These are phyloP conservation scores for Neonectria coccinea DNA, from an alignment of 2,329 filamentous ascomycete species.

Conservation along the genomic window DNA sequence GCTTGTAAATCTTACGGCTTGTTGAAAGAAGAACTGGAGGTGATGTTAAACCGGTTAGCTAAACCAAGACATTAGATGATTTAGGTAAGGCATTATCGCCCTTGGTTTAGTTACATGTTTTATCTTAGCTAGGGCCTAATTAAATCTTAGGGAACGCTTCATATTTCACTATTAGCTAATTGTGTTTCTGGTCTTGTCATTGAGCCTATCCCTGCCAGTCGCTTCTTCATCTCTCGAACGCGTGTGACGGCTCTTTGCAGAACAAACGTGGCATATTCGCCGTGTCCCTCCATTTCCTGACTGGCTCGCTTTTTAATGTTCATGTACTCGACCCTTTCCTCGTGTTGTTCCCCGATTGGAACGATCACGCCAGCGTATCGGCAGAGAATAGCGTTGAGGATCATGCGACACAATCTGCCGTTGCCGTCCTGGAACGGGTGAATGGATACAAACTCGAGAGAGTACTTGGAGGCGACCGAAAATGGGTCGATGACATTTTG, in stretches of 20 bases:
- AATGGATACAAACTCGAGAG: constrained; percentile 50
- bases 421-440: constrained; percentile 57
- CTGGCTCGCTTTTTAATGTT: constrained; percentile 42
- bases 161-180: no score
- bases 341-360: constrained; percentile 36
- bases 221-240: constrained; percentile 36
- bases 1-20: no score
- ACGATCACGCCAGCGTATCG: constrained; percentile 45
- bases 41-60: no score
- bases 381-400: constrained; percentile 52
- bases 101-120: no score
- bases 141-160: no score
- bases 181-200: no score
- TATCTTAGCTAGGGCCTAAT: no score
- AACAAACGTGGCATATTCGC: constrained; percentile 45
- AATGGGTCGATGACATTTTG: constrained; percentile 43
- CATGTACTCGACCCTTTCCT: constrained; percentile 38
- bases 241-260: constrained; percentile 25
- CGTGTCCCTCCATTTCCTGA: constrained; percentile 42
- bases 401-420: constrained; percentile 51
- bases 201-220: no score
- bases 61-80: no score
- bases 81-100: no score
- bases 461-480: constrained; percentile 46
- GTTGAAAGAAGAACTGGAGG: no score